Conservation (phyloP, 2,329 filamentous ascomycete genomes). For the Mycosphaerella sp. region DNA sequence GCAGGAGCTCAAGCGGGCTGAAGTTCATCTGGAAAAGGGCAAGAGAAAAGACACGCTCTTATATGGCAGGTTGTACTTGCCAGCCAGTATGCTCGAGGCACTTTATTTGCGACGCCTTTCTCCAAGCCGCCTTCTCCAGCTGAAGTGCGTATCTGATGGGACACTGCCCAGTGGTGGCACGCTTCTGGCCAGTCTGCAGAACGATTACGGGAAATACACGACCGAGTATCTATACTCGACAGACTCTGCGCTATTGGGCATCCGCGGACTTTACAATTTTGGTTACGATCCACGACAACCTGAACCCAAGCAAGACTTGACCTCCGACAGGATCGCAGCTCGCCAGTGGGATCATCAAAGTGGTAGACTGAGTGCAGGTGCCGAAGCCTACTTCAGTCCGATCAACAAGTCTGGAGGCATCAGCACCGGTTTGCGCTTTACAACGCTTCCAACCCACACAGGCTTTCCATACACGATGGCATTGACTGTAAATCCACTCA, state of each 20-base stretch:
- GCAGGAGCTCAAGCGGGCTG: constrained; percentile 54
- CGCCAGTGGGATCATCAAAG: constrained; percentile 54
- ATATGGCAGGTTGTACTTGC: constrained; percentile 74
- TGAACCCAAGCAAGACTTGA: background rate
- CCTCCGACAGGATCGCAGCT: constrained; percentile 4
- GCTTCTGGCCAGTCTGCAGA: constrained; percentile 65
- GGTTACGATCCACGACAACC: constrained; percentile 58
- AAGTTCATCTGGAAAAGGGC: constrained; percentile 33
- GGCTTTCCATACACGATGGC: constrained; percentile 93
- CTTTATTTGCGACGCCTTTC: constrained; percentile 73
- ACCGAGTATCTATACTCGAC: constrained; percentile 88
- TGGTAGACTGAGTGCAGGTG: constrained; percentile 83
- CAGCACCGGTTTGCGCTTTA: constrained; percentile 82
- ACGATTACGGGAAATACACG: constrained; percentile 80
- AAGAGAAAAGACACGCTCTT: constrained; percentile 55
- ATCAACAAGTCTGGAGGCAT: constrained; percentile 91
- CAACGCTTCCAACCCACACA: constrained; percentile 70
- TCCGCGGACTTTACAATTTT: constrained; percentile 91
- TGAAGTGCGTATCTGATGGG: constrained; percentile 71
- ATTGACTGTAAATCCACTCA: constrained; percentile 84
- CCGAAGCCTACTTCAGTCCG: constrained; percentile 90
- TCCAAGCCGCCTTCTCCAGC: constrained; percentile 69
- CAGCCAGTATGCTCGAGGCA: constrained; percentile 78
- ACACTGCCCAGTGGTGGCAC: constrained; percentile 69
- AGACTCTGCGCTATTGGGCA: constrained; percentile 80